Conservation (phyloP, 2,329 filamentous ascomycete genomes). For the Sporothrix pallida region DNA sequence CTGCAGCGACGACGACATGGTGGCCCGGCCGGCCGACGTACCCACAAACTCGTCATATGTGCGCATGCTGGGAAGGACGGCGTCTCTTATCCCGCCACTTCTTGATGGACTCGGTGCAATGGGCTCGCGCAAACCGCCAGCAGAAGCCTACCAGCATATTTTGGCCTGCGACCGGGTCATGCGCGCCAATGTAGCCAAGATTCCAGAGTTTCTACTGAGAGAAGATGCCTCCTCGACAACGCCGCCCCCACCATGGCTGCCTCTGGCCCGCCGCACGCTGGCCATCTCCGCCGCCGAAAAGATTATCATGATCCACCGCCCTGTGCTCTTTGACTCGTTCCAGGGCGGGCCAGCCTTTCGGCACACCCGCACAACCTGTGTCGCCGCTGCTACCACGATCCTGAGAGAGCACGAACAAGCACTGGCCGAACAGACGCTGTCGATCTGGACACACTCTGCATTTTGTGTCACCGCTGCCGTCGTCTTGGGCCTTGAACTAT, state of each 20-base stretch:
- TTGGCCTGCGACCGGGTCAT: constrained; percentile 43
- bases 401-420: constrained; percentile 40
- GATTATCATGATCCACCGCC: constrained; percentile 49
- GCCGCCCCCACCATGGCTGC: constrained; percentile 41
- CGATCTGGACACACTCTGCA: constrained; percentile 41
- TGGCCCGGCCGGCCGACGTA: constrained; percentile 15
- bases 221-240: constrained; percentile 20
- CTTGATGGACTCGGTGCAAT: constrained; percentile 45
- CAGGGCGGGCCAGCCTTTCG: constrained; percentile 41
- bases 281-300: constrained; percentile 48
- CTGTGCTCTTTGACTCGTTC: constrained; percentile 44
- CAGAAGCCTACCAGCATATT: constrained; percentile 44
- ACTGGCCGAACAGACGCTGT: constrained; percentile 32
- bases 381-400: constrained; percentile 46
- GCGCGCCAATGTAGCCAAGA: constrained; percentile 43
- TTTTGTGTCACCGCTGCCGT: constrained; percentile 40
- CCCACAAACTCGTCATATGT: constrained; percentile 39
- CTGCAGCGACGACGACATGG: constrained; percentile 44
- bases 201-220: constrained; percentile 44
- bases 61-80: constrained; percentile 42
- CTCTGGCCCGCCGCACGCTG: constrained; percentile 45
- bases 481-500: constrained; percentile 39
- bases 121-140: constrained; percentile 40
- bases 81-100: constrained; percentile 42
- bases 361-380: constrained; percentile 44